These are phyloP conservation scores for Trichoderma guizhouense DNA, from an alignment of 2,329 filamentous ascomycete genomes.

Conservation along the genomic window DNA sequence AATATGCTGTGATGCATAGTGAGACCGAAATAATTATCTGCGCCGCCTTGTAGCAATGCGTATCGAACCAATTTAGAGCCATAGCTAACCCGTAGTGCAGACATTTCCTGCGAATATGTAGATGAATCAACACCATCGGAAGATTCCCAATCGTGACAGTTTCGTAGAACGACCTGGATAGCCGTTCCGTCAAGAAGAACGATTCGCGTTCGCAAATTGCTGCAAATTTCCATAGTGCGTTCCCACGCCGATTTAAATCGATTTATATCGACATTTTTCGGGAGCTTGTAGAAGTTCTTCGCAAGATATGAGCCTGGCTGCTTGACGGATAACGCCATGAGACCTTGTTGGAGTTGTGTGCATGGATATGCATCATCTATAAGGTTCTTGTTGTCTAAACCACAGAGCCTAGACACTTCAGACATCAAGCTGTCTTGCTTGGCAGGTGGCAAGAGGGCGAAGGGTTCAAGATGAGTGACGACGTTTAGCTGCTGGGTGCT, in stretches of 20 bases:
- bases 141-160: neutral
- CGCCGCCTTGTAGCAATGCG: neutral
- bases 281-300: constrained; percentile 5
- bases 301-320: neutral
- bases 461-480: neutral
- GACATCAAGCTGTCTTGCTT: neutral
- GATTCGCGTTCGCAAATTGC: constrained; percentile 14
- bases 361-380: constrained; percentile 11
- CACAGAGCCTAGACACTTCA: neutral
- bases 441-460: neutral
- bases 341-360: neutral
- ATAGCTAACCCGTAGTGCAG: neutral
- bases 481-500: neutral
- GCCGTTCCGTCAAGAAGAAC: neutral
- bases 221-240: neutral
- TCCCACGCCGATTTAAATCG: constrained; percentile 26
- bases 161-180: neutral
- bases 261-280: neutral
- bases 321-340: constrained; percentile 2
- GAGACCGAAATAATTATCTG: neutral
- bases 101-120: neutral
- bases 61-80: neutral
- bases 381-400: neutral
- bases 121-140: neutral
- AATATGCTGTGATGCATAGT: constrained; percentile 11